Evolutionary conservation across 176 grass and related monocot species (phyloP).

Genomic region (Ampelocalamus luodianensis): DNA sequence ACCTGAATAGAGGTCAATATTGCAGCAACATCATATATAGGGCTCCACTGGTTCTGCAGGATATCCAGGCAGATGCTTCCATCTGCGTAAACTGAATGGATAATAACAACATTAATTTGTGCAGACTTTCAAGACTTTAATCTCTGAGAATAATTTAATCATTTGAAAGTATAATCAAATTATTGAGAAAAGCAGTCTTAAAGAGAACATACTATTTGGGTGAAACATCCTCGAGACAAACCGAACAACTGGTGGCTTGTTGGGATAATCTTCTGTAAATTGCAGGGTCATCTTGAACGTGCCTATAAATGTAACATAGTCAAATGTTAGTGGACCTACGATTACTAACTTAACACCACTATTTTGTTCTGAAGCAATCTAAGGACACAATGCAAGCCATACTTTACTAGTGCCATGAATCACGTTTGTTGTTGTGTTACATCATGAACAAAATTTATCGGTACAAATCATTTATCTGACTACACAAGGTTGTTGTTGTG

Average conservation of each 20-base stretch:
- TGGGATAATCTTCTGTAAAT: slow-evolving; percentile 94
- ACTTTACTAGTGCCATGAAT: background rate
- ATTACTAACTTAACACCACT: background rate
- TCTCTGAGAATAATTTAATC: background rate
- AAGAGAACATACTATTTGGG: slow-evolving; percentile 79
- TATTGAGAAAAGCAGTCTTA: background rate
- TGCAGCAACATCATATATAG: slow-evolving; percentile 98
- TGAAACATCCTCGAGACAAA: slow-evolving; percentile 99
- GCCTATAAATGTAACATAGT: slow-evolving; percentile 47
- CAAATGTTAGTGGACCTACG: slow-evolving; percentile 27
- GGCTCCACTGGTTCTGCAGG: slow-evolving; percentile 98
- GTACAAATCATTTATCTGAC: background rate
- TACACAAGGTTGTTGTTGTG: background rate
- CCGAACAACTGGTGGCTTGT: slow-evolving; percentile 86
- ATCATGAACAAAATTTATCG: background rate
- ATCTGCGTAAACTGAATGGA: slow-evolving; percentile 78
- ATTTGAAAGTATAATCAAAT: background rate
- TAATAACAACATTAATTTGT: slow-evolving; percentile 21
- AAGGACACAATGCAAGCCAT: background rate
- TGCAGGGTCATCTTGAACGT: slow-evolving; percentile 95
- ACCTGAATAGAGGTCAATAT: slow-evolving; percentile 98
- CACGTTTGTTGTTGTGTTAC: background rate
- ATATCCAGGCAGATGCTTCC: slow-evolving; percentile 99
- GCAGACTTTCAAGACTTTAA: background rate
- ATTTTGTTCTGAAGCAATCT: background rate